A percentile compares a stretch with the other conserved stretches of the same genome.
phyloP scores from a whole-genome alignment of 2,329 filamentous ascomycete genomes.

The Iodosphaeria phyllophila region DNA sequence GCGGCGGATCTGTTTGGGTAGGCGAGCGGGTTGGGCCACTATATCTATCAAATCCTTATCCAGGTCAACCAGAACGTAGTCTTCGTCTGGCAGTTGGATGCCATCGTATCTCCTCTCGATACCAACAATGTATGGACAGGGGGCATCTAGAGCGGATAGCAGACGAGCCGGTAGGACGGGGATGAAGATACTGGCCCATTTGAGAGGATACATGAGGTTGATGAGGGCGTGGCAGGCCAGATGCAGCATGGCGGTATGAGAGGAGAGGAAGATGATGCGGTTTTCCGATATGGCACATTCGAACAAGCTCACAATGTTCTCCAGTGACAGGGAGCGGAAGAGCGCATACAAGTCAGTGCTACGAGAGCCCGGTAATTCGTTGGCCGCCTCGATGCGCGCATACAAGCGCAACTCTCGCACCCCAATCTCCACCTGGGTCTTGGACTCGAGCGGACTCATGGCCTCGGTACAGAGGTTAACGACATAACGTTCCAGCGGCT shows the following conservation, averaged over 20 bases:
- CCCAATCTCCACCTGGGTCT: slow-evolving; percentile 85
- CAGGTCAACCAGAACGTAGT: slow-evolving; percentile 87
- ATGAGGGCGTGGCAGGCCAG: slow-evolving; percentile 76
- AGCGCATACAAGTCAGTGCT: slow-evolving; percentile 86
- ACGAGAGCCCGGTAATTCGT: slow-evolving; percentile 82
- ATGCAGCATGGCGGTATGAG: slow-evolving; percentile 90
- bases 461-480: slow-evolving; percentile 94
- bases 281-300: slow-evolving; percentile 89
- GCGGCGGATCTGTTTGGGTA: slow-evolving; percentile 76
- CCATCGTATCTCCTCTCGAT: slow-evolving; percentile 84
- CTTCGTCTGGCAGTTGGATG: slow-evolving; percentile 76
- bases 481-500: slow-evolving; percentile 89
- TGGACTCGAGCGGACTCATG: slow-evolving; percentile 76
- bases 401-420: slow-evolving; percentile 82
- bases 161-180: slow-evolving; percentile 76
- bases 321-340: slow-evolving; percentile 75
- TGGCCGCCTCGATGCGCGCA: slow-evolving; percentile 77
- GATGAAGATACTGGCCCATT: slow-evolving; percentile 90
- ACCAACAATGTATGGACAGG: slow-evolving; percentile 92
- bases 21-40: slow-evolving; percentile 53
- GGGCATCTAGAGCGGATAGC: slow-evolving; percentile 79
- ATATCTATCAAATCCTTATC: slow-evolving; percentile 83
- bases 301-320: slow-evolving; percentile 81
- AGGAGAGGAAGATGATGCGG: slow-evolving; percentile 88
- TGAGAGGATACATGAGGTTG: slow-evolving; percentile 73